Evolutionary conservation across 306 rosid genomes (phyloP), one percentile per base, ranked within the genome.

Genomic region (Cicer yamashitae): DNA sequence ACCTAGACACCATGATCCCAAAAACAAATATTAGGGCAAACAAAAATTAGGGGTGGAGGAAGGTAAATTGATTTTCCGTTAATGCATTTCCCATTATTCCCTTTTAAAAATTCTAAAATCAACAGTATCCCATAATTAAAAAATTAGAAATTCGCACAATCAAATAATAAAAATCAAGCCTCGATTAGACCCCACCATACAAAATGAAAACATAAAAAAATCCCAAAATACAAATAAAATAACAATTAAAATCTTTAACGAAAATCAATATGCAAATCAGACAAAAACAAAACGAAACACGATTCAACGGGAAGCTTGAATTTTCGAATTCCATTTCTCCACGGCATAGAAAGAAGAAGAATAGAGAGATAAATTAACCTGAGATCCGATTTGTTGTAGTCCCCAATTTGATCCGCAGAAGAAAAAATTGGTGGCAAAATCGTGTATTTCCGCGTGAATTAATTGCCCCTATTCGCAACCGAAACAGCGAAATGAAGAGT

Each of bases 1-100:
- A 74, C 41, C 68, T 44, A 46, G 48, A 68, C 80, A 80, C 66
- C 72, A 71, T 45, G 68, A 84, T 81, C 77, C 76, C 5, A 30
- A 30, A 48, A 53, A 64, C 77, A 52, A 40, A 34, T 63, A 57
- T 17, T n/a, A 38, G 48, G 65, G 46, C 1, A 60, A 17, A 46
- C 14, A 57, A 46, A 50, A 11, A 15, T 4, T 7, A 8, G 17
- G 12, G 47, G 59, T 37, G 22, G 30, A 11, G 41, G 8, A 14
- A 17, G 10, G 56, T 14, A 58, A 68, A 56, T 75, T 22, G 47
- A 75, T 63, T 56, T 10, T 7, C 0, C 10, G 73, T 41, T 20
- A 56, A 18, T 18, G 59, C 68, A 58, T 67, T 52, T 38, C 72
- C 50, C 76, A 81, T 39, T 70, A 11, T n/a, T 30, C 66, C 7